phyloP scores from a whole-genome alignment of 202 grass and related monocot species.

The Miscanthus sacchariflorus region DNA sequence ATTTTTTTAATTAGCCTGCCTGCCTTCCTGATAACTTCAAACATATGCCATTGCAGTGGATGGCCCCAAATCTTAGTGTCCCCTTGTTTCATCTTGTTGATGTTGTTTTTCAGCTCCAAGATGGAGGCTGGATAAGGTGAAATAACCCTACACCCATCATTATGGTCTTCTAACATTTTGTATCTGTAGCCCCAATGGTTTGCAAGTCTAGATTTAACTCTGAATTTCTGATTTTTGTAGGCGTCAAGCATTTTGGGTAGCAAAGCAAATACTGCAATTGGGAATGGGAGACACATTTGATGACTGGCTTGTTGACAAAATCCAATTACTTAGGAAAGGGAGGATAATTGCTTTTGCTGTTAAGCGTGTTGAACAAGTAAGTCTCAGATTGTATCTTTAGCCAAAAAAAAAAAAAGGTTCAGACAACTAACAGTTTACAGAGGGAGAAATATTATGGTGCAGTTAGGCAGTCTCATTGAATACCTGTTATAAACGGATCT shows the following conservation, averaged over 20 bases:
- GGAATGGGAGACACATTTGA: slow-evolving; percentile 99
- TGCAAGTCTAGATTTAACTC: slow-evolving; percentile 22
- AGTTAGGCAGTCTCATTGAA: neutral
- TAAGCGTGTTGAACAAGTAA: slow-evolving; percentile 92
- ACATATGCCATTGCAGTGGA: slow-evolving; percentile 77
- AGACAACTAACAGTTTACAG: neutral
- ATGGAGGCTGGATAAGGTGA: slow-evolving; percentile 97
- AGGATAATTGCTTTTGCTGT: slow-evolving; percentile 85
- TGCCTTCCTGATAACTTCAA: slow-evolving; percentile 37
- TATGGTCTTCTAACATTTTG: slow-evolving; percentile 36
- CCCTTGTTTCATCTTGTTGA: slow-evolving; percentile 97
- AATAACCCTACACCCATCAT: slow-evolving; percentile 31
- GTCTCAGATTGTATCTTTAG: slow-evolving; percentile 18
- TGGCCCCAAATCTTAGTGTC: slow-evolving; percentile 89
- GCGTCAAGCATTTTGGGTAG: slow-evolving; percentile 99
- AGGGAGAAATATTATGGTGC: slow-evolving; percentile 11
- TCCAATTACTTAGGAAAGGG: slow-evolving; percentile 89
- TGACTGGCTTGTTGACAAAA: slow-evolving; percentile 99
- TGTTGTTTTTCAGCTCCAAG: slow-evolving; percentile 97
- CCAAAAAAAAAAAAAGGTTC: neutral
- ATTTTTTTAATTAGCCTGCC: slow-evolving; percentile 16
- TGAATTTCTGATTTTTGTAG: slow-evolving; percentile 48
- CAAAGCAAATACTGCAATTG: slow-evolving; percentile 95
- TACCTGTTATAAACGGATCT: neutral
- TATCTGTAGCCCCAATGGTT: slow-evolving; percentile 10